Conservation (phyloP, 768 basidiomycete genomes). For the Mrakia gelida region DNA sequence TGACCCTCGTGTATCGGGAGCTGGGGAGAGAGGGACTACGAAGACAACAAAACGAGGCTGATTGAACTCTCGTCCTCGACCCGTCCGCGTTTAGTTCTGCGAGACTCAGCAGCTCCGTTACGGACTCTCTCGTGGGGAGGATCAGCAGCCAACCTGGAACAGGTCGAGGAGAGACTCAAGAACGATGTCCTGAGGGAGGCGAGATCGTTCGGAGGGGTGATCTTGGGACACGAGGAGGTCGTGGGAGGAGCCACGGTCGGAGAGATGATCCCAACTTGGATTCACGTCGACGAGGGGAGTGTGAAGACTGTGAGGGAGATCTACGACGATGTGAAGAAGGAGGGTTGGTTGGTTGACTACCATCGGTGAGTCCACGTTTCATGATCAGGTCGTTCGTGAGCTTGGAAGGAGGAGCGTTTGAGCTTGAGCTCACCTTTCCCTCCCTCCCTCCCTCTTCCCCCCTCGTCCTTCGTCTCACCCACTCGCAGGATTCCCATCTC, state of each 20-base stretch:
- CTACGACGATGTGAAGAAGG: constrained; percentile 68
- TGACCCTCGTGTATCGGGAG: constrained; percentile 54
- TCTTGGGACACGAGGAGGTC: constrained; percentile 73
- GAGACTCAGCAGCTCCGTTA: constrained; percentile 24
- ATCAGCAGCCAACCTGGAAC: constrained; percentile 83
- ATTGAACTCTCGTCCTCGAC: constrained; percentile 55
- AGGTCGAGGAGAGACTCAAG: constrained; percentile 77
- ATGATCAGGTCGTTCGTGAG: too few relatives aligned
- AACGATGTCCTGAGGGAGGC: constrained; percentile 86
- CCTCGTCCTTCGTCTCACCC: neutral
- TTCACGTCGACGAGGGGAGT: constrained; percentile 71
- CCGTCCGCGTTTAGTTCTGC: constrained; percentile 41
- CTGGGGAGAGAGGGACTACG: neutral
- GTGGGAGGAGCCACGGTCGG: constrained; percentile 46
- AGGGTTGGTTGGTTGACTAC: constrained; percentile 95
- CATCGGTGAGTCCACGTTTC: constrained; percentile 54
- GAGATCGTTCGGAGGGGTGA: constrained; percentile 73
- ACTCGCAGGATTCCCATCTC: constrained; percentile 82
- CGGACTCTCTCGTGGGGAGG: constrained; percentile 29
- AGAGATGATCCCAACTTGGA: constrained; percentile 56
- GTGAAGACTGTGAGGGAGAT: constrained; percentile 86
- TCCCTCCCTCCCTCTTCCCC: too few relatives aligned
- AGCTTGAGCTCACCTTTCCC: too few relatives aligned
- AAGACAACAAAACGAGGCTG: constrained; percentile 60
- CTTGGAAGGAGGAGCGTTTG: too few relatives aligned